Base-by-base conservation (phyloP, 352 stramenopile species). In the Plasmopara halstedii region DNA sequence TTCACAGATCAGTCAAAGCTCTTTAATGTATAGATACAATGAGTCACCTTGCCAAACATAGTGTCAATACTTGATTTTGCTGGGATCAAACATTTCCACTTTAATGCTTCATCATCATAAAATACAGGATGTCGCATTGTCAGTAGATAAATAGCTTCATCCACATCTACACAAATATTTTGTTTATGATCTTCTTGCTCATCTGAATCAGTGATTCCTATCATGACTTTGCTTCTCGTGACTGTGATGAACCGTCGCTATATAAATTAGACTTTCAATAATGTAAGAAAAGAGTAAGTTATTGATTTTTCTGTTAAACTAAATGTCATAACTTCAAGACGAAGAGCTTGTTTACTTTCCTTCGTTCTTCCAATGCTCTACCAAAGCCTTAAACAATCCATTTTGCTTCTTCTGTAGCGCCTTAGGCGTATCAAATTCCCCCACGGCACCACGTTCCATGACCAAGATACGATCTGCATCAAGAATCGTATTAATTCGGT, bases 401-500 rank as follows among this genome's bases (percentile, higher is more conserved):
- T 84, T 63, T 8, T 73, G 39, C 20, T 86, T 85, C 59, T 75
- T 73, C 45, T 77, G 73, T 3, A 89, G 56, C 18, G 60, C 71
- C 17, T 76, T 66, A 0, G 94, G 94, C 8, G 86, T 88, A 61
- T 98, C 95, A 47, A 97, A 97, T 57, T 99, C 95, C 9, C 72
- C 86, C 27, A 98, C 85, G 14, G 55, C 40, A 0, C 95, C 95
- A 55, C 93, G 74, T 40, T 98, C 87, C 68, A 99, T 85, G 17
- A 98, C 94, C 14, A 98, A 67, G 27, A 99, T 91, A 42, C 83
- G 77, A 47, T 99, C 95, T 23, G 85, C 90, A 41, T 98, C 94
- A 51, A 98, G 72, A 56, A 99, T 97, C 11, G 95, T 98, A 51
- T 97, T 95, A 22, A 98, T 78, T n/a, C 96, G 74, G 59, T 99